Conservation (phyloP, 1,139 yeast species). For the Yamadazyma conglobata region DNA sequence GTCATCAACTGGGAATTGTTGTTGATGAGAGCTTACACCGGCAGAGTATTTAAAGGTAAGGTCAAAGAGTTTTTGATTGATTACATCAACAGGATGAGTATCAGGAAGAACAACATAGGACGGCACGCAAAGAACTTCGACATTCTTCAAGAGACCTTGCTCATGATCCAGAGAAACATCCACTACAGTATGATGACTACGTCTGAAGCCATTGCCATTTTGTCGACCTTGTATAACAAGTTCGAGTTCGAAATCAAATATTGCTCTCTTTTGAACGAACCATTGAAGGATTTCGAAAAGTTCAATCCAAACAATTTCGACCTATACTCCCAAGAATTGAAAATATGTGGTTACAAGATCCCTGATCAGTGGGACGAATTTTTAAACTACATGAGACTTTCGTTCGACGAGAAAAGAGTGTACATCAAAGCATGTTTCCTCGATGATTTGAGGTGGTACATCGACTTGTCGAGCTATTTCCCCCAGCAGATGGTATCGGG, state of each 20-base stretch:
- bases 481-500: no score
- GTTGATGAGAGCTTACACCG: slow-evolving; percentile 2
- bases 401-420: not conserved
- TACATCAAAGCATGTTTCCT: slow-evolving; percentile 2
- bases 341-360: slow-evolving; percentile 7
- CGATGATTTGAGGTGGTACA: slow-evolving; percentile 6
- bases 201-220: slow-evolving; percentile 9
- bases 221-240: slow-evolving; percentile 6
- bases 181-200: slow-evolving; percentile 7
- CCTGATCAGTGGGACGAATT: slow-evolving; percentile 11
- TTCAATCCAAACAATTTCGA: slow-evolving; percentile 7
- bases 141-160: not conserved
- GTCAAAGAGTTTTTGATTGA: slow-evolving; percentile 6
- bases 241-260: slow-evolving; percentile 10
- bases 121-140: slow-evolving; percentile 8
- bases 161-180: slow-evolving; percentile 1
- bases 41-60: slow-evolving; percentile 1
- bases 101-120: slow-evolving; percentile 5
- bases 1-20: slow-evolving; percentile 6
- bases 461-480: no score
- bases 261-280: slow-evolving; percentile 2
- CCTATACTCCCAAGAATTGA: slow-evolving; percentile 9
- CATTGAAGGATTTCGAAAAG: slow-evolving; percentile 6
- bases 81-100: slow-evolving; percentile 6
- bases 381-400: not conserved